A percentile compares a stretch with the other conserved stretches of the same genome.
Conservation (phyloP, 1,284 basidiomycete species). For the Takashimella tepidaria region DNA sequence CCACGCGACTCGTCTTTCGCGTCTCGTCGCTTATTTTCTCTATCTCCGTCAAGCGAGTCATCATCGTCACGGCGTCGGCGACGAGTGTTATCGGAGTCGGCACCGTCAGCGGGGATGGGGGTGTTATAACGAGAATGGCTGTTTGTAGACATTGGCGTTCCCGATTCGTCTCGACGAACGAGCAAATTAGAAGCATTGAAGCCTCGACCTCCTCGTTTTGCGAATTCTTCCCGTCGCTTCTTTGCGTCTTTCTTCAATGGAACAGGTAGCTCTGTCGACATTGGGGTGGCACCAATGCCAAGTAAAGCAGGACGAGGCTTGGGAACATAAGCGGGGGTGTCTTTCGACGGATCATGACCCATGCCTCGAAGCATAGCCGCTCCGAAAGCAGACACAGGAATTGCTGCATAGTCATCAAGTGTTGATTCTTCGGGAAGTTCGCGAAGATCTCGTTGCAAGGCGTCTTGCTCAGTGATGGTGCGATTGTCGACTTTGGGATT, state of each 20-base stretch:
- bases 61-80: constrained; percentile 17
- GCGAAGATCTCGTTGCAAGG: constrained; percentile 70
- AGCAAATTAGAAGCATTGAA: constrained; percentile 37
- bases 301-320: constrained; percentile 72
- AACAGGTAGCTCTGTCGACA: constrained; percentile 28
- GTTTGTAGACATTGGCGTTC: constrained; percentile 2
- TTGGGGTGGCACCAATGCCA: constrained; percentile 81
- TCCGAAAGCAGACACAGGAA: constrained; percentile 90
- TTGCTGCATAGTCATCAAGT: constrained; percentile 79
- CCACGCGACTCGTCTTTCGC: constrained; percentile 12
- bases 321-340: constrained; percentile 73
- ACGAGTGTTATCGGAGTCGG: constrained; percentile 16
- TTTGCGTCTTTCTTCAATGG: constrained; percentile 17
- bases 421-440: constrained; percentile 58
- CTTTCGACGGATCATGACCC: constrained; percentile 71
- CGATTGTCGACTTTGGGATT: constrained; percentile 49
- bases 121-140: constrained; percentile 2
- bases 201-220: constrained; percentile 38
- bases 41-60: constrained; percentile 13
- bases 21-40: constrained; percentile 15
- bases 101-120: not conserved
- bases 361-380: constrained; percentile 90
- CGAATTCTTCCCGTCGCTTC: constrained; percentile 24
- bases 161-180: constrained; percentile 22
- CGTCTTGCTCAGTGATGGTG: constrained; percentile 64